Evolutionary conservation across 345 rosid species (phyloP).

Genomic region (Odontarrhena argentea): DNA sequence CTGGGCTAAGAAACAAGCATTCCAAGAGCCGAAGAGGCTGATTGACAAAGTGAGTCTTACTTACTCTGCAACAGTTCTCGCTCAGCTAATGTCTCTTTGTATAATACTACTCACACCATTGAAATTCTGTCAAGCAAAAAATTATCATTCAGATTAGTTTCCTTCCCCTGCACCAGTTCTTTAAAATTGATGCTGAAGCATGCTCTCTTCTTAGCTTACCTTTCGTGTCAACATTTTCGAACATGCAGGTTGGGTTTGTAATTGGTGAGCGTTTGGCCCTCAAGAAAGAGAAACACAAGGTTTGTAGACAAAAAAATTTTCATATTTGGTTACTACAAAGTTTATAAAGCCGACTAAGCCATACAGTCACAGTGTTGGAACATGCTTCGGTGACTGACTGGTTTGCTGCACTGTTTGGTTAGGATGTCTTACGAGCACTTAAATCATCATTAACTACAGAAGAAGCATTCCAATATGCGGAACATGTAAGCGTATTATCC

Average conservation of each 20-base stretch:
- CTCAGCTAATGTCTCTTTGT: background rate
- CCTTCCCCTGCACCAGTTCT: no score
- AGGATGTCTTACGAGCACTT: conserved; percentile 77
- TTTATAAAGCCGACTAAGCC: conserved; percentile 14
- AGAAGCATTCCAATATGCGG: conserved; percentile 83
- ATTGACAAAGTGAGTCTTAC: conserved; percentile 65
- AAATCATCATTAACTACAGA: conserved; percentile 62
- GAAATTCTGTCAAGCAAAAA: background rate
- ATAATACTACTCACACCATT: no score
- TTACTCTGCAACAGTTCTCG: conserved; percentile 26
- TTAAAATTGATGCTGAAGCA: no score
- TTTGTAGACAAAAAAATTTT: conserved; percentile 34
- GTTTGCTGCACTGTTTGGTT: conserved; percentile 27
- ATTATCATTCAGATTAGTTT: no score
- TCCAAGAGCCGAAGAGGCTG: conserved; percentile 83
- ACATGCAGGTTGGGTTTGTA: conserved; percentile 74
- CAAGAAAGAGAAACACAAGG: conserved; percentile 87
- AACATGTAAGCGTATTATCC: conserved; percentile 61
- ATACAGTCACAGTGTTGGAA: background rate
- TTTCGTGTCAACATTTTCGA: conserved; percentile 24
- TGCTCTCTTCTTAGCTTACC: conserved; percentile 4
- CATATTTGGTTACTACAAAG: background rate
- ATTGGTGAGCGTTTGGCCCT: conserved; percentile 79
- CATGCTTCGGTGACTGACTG: conserved; percentile 28
- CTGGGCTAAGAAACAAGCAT: conserved; percentile 95